These are phyloP conservation scores for Yamadazyma olivae DNA, from an alignment of 805 yeast species.

Conservation along the genomic window DNA sequence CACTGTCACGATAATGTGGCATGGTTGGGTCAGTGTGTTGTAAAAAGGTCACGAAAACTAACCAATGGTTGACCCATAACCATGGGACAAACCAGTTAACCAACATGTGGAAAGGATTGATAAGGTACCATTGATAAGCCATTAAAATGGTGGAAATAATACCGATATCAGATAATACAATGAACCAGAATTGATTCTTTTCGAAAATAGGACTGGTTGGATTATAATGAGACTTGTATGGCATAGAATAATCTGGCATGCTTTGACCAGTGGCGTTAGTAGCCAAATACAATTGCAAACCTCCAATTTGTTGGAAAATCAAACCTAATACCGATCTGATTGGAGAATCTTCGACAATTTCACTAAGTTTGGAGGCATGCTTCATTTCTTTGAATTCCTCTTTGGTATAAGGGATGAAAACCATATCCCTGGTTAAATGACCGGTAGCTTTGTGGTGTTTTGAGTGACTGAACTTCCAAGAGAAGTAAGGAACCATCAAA, in stretches of 20 bases:
- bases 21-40: conserved; percentile 60
- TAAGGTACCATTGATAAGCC: conserved; percentile 52
- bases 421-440: conserved; percentile 58
- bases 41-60: conserved; percentile 58
- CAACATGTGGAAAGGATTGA: conserved; percentile 48
- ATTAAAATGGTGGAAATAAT: conserved; percentile 41
- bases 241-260: conserved; percentile 35
- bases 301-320: conserved; percentile 55
- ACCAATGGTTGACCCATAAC: conserved; percentile 62
- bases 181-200: conserved; percentile 51
- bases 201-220: conserved; percentile 58
- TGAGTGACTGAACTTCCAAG: conserved; percentile 60
- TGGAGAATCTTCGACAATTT: conserved; percentile 55
- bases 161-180: conserved; percentile 56
- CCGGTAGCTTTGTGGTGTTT: conserved; percentile 67
- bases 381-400: conserved; percentile 37
- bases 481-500: conserved; percentile 56
- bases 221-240: conserved; percentile 50
- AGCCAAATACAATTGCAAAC: conserved; percentile 48
- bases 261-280: conserved; percentile 58
- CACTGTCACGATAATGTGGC: conserved; percentile 55
- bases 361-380: conserved; percentile 35
- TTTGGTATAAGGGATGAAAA: conserved; percentile 54
- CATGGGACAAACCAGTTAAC: conserved; percentile 60
- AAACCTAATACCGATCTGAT: conserved; percentile 41